Conservation (phyloP, 148 eudicot genomes). For the Nepenthes mirabilis region DNA sequence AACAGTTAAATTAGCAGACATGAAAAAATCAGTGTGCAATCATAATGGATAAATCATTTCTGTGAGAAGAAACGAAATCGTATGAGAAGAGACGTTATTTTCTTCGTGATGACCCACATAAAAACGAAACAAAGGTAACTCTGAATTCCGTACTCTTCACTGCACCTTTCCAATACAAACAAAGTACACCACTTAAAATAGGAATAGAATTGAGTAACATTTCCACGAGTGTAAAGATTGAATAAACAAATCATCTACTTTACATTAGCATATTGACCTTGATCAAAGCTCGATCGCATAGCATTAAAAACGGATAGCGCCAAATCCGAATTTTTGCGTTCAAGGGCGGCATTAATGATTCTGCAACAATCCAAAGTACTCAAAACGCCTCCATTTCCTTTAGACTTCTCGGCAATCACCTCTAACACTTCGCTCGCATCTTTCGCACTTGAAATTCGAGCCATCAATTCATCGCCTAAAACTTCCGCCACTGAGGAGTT, state of each 20-base stretch:
- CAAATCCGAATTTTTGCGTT: slow-evolving; percentile 58
- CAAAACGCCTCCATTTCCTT: slow-evolving; percentile 32
- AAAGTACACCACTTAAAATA: no score
- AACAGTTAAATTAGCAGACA: neutral
- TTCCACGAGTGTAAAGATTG: neutral
- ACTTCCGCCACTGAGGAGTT: neutral
- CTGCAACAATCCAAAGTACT: slow-evolving; percentile 41
- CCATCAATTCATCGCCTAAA: slow-evolving; percentile 32
- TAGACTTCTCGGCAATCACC: slow-evolving; percentile 26
- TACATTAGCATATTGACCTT: slow-evolving; percentile 19
- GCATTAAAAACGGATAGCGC: slow-evolving; percentile 66
- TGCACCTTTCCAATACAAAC: neutral
- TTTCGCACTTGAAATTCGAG: slow-evolving; percentile 31
- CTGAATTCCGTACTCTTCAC: no score
- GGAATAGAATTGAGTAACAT: neutral
- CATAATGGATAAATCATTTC: no score
- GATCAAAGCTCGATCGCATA: slow-evolving; percentile 68
- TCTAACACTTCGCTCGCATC: slow-evolving; percentile 58
- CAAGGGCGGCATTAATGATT: slow-evolving; percentile 62
- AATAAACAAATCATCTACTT: neutral
- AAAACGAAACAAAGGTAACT: no score
- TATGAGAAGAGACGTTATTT: no score
- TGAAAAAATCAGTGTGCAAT: no score
- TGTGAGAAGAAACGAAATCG: no score
- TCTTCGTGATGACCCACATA: no score